A percentile compares a stretch with the other conserved stretches of the same genome.
Evolutionary conservation across 1,139 yeast genomes (phyloP).

Genomic region (Scheffersomyces illinoinensis): DNA sequence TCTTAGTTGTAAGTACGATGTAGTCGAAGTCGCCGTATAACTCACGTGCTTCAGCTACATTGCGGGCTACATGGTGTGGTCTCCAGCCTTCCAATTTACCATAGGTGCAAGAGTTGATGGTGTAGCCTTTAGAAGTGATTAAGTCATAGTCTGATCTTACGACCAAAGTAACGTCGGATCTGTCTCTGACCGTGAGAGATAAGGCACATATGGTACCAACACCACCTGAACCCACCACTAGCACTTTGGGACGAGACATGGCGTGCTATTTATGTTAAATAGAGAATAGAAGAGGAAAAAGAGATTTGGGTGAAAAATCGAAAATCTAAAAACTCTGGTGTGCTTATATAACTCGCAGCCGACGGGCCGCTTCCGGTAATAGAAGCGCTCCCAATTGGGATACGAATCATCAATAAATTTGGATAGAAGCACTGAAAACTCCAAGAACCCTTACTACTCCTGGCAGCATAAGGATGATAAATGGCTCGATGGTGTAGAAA

Average conservation of each 20-base stretch:
- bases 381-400: not conserved
- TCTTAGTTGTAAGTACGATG: slow-evolving; percentile 68
- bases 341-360: not conserved
- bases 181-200: slow-evolving; percentile 14
- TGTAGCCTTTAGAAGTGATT: slow-evolving; percentile 54
- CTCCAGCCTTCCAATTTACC: slow-evolving; percentile 56
- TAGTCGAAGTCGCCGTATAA: slow-evolving; percentile 60
- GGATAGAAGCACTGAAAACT: not conserved
- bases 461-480: too few relatives aligned
- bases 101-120: slow-evolving; percentile 60
- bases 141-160: slow-evolving; percentile 66
- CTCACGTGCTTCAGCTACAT: slow-evolving; percentile 46
- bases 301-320: not conserved
- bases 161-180: slow-evolving; percentile 52
- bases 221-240: slow-evolving; percentile 46
- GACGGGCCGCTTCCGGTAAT: not conserved
- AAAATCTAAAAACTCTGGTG: not conserved
- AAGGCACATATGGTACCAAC: slow-evolving; percentile 25
- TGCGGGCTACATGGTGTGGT: slow-evolving; percentile 48
- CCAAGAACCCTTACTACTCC: not conserved
- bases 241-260: slow-evolving; percentile 28
- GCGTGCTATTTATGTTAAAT: not conserved
- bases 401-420: not conserved
- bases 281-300: not conserved
- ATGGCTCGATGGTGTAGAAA: not conserved